Evolutionary conservation across 352 stramenopile genomes (phyloP), one percentile per base, ranked within the genome.

Genomic region (Phytophthora pseudosyringae): DNA sequence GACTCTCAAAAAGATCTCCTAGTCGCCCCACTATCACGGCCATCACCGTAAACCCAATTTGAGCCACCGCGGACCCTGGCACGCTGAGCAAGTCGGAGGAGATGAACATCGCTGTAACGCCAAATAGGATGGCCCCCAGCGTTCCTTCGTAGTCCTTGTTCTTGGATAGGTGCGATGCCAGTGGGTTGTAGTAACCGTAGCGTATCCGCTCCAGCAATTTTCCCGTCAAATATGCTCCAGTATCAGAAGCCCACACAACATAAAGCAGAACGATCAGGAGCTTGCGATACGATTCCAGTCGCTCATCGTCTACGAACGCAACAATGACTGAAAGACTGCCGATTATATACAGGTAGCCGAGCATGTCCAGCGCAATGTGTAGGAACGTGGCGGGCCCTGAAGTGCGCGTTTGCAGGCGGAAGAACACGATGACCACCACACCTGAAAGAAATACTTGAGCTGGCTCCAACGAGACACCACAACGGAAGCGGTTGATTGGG

Each of bases 141-240:
- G 97, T 92, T 50, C 96, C 96, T 80, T 99, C 96, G 18, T 98
- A 90, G 46, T 97, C 97, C 67, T 99, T 99, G 78, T 98, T 98
- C 33, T 97, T 96, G 44, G 89, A 98, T 29, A 97, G 64, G 36
- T 94, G 91, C 0, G 90, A 83, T 9, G 94, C 95, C 11, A 96
- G 82, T 4, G 81, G 80, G 49, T 95, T 90, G 32, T 98, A 88
- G 15, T 78, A 75, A 21, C 80, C 78, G 36, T 98, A 86, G 41
- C 97, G 87, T 10, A 93, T 88, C n/a, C 83, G 79, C 40, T 91
- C 88, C 53, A 97, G 93, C 32, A 89, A 65, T 32, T 97, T 90
- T 26, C 96, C 96, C 4, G 87, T 89, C 52, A 98, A 88, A 75
- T 98, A 99, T 8, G 95, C 96, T 40, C 93, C 94, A 0, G 98